phyloP scores from a whole-genome alignment of 371 early-diverging fungal species.

The Mortierella sp. region DNA sequence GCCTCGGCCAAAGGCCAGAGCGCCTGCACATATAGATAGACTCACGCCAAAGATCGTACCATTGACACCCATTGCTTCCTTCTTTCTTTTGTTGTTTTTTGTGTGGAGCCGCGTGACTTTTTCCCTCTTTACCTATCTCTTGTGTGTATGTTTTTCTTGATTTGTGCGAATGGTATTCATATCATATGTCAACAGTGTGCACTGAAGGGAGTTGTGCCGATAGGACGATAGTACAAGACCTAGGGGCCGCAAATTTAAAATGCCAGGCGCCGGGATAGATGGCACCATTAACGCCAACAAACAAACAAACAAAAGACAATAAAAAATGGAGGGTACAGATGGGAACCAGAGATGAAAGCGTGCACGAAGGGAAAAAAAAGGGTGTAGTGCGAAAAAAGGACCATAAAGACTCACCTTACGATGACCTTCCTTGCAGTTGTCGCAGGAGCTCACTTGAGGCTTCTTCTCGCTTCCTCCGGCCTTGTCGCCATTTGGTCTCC shows the following conservation, averaged over 20 bases:
- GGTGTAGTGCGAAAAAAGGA: neutral
- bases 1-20: neutral
- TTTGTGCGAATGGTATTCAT: conserved; percentile 5
- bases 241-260: neutral
- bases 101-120: neutral
- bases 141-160: neutral
- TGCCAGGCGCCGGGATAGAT: neutral
- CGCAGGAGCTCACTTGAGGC: conserved; percentile 54
- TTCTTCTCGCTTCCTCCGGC: conserved; percentile 36
- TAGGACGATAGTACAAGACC: neutral
- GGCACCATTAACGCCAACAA: neutral
- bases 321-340: neutral
- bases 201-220: neutral
- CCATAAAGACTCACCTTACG: conserved; percentile 39
- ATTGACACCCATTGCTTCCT: neutral
- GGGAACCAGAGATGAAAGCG: neutral
- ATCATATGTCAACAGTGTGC: neutral
- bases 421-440: conserved; percentile 49
- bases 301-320: neutral
- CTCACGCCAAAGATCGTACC: neutral
- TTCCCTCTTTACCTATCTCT: neutral
- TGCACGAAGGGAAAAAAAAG: neutral
- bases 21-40: neutral
- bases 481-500: conserved; percentile 10
- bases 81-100: neutral